Conservation (phyloP, 179 eudicot species). For the Gypsophila paniculata region DNA sequence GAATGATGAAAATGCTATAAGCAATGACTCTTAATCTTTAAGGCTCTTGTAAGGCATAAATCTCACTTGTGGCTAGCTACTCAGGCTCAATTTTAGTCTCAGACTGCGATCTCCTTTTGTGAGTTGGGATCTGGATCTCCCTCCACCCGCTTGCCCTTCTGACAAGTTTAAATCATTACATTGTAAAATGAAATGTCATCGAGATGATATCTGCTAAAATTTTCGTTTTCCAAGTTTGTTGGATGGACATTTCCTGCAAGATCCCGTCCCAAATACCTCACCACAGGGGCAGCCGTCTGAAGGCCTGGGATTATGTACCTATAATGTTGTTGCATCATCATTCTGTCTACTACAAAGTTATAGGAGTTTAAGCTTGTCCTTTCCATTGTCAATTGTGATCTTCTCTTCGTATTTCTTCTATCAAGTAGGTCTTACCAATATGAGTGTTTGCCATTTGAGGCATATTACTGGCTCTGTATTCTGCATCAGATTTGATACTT, state of each 20-base stretch:
- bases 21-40: neutral
- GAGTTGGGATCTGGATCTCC: neutral
- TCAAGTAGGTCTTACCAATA: no score
- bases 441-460: slow-evolving; percentile 1
- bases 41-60: neutral
- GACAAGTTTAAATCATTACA: neutral
- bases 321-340: neutral
- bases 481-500: neutral
- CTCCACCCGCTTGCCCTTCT: neutral
- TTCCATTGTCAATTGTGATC: neutral
- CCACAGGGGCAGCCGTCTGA: neutral
- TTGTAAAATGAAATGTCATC: neutral
- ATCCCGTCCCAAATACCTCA: neutral
- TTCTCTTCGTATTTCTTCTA: neutral
- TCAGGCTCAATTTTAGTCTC: neutral
- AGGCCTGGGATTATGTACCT: neutral
- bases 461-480: neutral
- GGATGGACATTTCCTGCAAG: neutral
- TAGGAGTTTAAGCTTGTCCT: slow-evolving; percentile 1
- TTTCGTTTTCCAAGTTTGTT: neutral
- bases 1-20: neutral
- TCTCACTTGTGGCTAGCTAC: neutral
- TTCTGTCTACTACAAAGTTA: neutral
- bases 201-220: no score
- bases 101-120: neutral